A percentile compares a stretch with the other conserved stretches of the same genome.
Evolutionary conservation across 768 basidiomycete genomes (phyloP).

Genomic region (Strobilomyces dryophilus): DNA sequence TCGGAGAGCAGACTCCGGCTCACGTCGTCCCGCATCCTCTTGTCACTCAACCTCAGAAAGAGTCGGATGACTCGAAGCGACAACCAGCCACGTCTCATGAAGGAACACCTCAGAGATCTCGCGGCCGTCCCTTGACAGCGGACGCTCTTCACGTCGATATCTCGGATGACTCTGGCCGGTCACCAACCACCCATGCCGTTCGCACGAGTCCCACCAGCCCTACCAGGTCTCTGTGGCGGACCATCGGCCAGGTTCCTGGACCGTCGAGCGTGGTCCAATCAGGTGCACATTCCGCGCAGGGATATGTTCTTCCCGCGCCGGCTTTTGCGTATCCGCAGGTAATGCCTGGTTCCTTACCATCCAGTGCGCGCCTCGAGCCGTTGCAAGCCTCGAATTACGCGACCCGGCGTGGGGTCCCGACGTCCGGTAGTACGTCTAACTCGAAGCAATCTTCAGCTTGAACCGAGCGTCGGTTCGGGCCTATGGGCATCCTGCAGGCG

Average conservation of each 20-base stretch:
- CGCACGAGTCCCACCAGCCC: not conserved
- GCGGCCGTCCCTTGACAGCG: not conserved
- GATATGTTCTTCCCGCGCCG: slow-evolving; percentile 19
- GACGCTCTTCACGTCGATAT: not conserved
- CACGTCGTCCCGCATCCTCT: not conserved
- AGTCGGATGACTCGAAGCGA: not conserved
- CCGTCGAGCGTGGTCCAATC: not conserved
- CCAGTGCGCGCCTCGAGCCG: not conserved
- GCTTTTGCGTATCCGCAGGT: slow-evolving; percentile 23
- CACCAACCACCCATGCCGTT: not conserved
- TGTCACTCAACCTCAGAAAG: not conserved
- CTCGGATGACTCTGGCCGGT: not conserved
- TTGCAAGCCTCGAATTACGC: not conserved
- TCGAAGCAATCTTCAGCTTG: too few species aligned
- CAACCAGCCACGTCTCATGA: not conserved
- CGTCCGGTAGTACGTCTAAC: not conserved
- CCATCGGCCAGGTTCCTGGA: not conserved
- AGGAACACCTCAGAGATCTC: not conserved
- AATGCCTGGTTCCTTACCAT: slow-evolving; percentile 25
- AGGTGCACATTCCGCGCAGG: not conserved
- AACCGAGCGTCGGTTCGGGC: too few species aligned
- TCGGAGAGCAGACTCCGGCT: slow-evolving; percentile 41
- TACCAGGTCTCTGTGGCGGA: not conserved
- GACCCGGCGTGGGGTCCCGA: not conserved
- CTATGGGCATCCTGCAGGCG: too few species aligned